phyloP scores from a whole-genome alignment of 176 grass and related monocot genomes.

The Oryza punctata region DNA sequence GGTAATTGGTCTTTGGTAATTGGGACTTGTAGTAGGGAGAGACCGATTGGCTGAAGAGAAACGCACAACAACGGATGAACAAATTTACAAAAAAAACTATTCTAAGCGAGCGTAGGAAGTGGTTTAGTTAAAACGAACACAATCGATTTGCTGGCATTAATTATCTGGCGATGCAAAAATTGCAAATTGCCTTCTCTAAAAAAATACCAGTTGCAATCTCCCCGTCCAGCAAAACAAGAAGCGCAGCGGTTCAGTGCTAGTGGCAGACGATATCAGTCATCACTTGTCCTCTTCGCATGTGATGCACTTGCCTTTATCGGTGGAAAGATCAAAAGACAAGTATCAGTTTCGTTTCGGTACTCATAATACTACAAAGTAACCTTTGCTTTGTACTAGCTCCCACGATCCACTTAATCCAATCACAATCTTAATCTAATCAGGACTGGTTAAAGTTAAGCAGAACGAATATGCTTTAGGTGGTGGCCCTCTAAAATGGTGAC shows the following conservation, averaged over 20 bases:
- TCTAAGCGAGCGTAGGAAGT: background rate
- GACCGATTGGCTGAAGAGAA: background rate
- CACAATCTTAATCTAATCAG: background rate
- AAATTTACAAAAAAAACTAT: too few species aligned
- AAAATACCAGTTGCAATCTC: background rate
- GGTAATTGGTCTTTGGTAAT: background rate
- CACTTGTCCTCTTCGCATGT: background rate
- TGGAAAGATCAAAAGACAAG: background rate
- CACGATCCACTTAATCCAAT: background rate
- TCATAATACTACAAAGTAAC: background rate
- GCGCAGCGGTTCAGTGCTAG: background rate
- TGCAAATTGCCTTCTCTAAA: background rate
- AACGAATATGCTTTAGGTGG: background rate
- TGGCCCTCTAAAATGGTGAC: background rate
- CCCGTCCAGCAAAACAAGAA: conserved; percentile 18
- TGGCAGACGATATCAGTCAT: background rate
- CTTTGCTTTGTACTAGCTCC: background rate
- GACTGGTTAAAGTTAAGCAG: conserved; percentile 6
- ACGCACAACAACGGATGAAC: too few species aligned
- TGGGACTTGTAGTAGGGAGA: background rate
- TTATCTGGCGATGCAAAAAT: background rate
- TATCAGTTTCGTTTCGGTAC: background rate
- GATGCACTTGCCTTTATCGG: background rate
- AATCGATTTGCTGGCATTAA: background rate
- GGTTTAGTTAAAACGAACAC: background rate